These are phyloP conservation scores for Hypomyces rosellus DNA, from an alignment of 2,329 filamentous ascomycete species.

Conservation along the genomic window DNA sequence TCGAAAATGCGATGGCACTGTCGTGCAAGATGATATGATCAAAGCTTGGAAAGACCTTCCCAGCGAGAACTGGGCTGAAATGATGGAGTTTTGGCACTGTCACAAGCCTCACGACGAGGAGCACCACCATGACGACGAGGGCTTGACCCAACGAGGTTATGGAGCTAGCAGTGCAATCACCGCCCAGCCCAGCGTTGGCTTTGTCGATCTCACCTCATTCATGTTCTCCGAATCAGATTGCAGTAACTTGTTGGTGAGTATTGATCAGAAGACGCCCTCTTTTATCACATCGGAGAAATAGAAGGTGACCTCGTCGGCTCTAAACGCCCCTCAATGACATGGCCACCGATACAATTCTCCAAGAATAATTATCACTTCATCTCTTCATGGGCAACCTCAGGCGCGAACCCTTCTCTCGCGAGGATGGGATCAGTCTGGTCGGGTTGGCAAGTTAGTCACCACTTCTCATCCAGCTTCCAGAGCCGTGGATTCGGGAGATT, in stretches of 20 bases:
- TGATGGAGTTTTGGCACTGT: slow-evolving; percentile 99
- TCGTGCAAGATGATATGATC: slow-evolving; percentile 36
- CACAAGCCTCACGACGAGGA: slow-evolving; percentile 73
- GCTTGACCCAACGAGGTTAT: slow-evolving; percentile 64
- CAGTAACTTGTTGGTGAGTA: slow-evolving; percentile 31
- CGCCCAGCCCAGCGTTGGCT: slow-evolving; percentile 60
- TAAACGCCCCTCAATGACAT: slow-evolving; percentile 43
- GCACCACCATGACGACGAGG: slow-evolving; percentile 40
- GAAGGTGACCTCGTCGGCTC: slow-evolving; percentile 55
- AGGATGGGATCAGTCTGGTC: slow-evolving; percentile 34
- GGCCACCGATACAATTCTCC: slow-evolving; percentile 66
- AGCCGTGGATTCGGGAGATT: slow-evolving; percentile 45
- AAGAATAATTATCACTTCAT: slow-evolving; percentile 38
- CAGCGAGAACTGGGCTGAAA: slow-evolving; percentile 96
- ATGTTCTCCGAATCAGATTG: slow-evolving; percentile 66
- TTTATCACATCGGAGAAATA: slow-evolving; percentile 35
- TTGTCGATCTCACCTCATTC: slow-evolving; percentile 77
- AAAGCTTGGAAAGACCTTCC: slow-evolving; percentile 83
- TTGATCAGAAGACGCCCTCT: not conserved
- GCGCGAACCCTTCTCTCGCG: slow-evolving; percentile 31
- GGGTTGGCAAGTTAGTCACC: slow-evolving; percentile 28
- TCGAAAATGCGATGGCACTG: slow-evolving; percentile 29
- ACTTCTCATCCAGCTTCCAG: slow-evolving; percentile 43
- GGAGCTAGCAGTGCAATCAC: slow-evolving; percentile 71
- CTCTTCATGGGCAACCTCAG: slow-evolving; percentile 17